Evolutionary conservation across 345 rosid species (phyloP), one percentile per base, ranked within the genome.

Genomic region (Punica granatum): DNA sequence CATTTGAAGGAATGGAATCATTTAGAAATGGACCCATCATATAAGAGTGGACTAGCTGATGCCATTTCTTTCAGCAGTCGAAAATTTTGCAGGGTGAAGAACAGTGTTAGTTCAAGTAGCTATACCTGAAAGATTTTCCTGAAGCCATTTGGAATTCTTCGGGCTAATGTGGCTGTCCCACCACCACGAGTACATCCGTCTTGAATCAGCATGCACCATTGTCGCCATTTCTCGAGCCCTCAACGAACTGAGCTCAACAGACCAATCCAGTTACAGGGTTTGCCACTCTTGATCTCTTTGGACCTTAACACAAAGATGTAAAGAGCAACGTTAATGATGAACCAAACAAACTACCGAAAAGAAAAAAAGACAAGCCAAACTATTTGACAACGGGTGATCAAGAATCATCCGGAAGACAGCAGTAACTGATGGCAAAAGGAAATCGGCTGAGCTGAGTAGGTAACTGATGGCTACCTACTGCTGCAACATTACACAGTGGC

Each of bases 111-210:
- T 30, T 21, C 18, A 71, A 44, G 53, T 60, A 46, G 60, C 6
- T 61, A 23, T 83, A 94, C 99, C 99, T 71, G 97, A 83, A 67
- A 94, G 96, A 85, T 91, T 94, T 72, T 89, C 96, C 77, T 86
- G 83, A 62, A 94, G 97, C 99, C 99, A 94, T 85, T 86, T 94
- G 7, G 99, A 94, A 78, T 89, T 91, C 77, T 89, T 94, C 15
- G 97, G 99, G 81, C 85, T 85, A 36, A 83, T 85, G 77, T 94
- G 97, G 85, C 99, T 91, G 78, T 89, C 90, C 99, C 99, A 94
- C 99, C 99, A 94, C 99, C 99, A 94, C 35, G 99, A 91, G 66
- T 91, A 91, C 79, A 66, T 86, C 64, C 87, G 82, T 73, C 79
- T 88, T 19, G 84, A 73, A 77, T 84, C 87, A 1, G 80, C 80